Evolutionary conservation across 768 basidiomycete species (phyloP), one percentile per base, ranked within the genome.

Genomic region (Suillus lakei): DNA sequence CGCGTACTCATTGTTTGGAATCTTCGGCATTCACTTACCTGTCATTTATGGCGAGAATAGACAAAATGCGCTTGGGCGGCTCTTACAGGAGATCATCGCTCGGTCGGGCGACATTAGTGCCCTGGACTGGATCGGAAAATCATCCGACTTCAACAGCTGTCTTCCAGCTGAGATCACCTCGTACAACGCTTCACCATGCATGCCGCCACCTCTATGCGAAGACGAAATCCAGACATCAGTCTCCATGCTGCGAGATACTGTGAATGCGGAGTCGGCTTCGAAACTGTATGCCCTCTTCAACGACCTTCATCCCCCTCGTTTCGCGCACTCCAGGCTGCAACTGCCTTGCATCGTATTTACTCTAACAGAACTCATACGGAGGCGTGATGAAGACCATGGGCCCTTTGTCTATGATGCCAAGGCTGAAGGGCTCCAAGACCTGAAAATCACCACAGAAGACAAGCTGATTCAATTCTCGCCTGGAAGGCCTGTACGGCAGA

Each of bases 91-190:
- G 5, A 50, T 50, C 7, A 8, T 50, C 13, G 48, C 26, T 26
- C 48, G 26, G 48, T 50, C 48, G 26, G 36, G 60, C 28, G 61
- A 62, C 12, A 39, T 62, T 2, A 50, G 48, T 10, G 53, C 16
- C 21, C 44, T 62, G 43, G 48, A 62, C 30, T 62, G 61, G 61
- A 26, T 53, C 6, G 48, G 61, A 39, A 34, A 63, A 38, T 10
- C 34, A 55, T 63, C 62, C 12, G 32, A 36, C 13, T 56, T 63
- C 23, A 32, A 63, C n/a, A 63, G 62, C 34, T 63, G 62, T 56
- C 54, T 63, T 12, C 62, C 62, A 4, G 51, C 62, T 8, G n/a
- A 39, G n/a, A 32, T 63, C 12, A 23, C 32, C 15, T 38, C 21
- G 15, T 48, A 63, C 51, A 16, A 41, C 6, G 15, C 36, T 50